Evolutionary conservation across 2,329 filamentous ascomycete species (phyloP).

Genomic region (Aureobasidium sp.): DNA sequence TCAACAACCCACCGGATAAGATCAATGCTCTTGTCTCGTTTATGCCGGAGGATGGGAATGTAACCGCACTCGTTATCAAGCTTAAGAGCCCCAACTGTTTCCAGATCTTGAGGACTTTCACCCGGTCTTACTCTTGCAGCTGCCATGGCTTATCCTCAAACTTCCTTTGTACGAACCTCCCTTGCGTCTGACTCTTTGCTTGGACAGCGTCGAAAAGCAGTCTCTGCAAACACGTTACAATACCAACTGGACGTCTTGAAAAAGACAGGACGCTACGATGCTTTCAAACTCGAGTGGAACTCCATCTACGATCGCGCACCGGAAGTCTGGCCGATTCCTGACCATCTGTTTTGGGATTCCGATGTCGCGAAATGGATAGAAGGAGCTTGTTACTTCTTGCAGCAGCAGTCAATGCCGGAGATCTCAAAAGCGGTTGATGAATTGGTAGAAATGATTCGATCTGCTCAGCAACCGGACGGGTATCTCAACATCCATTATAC

Average conservation of each 20-base stretch:
- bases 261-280: constrained; percentile 46
- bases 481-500: constrained; percentile 60
- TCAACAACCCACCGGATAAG: no score
- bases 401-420: constrained; percentile 36
- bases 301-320: constrained; percentile 44
- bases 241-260: constrained; percentile 49
- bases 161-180: constrained; percentile 32
- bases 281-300: constrained; percentile 53
- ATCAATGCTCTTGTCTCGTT: no score
- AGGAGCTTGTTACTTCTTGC: constrained; percentile 52
- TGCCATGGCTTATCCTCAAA: constrained; percentile 38
- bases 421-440: constrained; percentile 48
- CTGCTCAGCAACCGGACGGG: constrained; percentile 53
- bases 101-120: no score
- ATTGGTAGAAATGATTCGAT: constrained; percentile 51
- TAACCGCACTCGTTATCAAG: no score
- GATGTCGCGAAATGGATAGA: constrained; percentile 57
- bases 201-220: constrained; percentile 34
- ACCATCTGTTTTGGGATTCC: constrained; percentile 50
- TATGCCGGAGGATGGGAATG: no score
- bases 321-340: constrained; percentile 49
- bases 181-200: constrained; percentile 31
- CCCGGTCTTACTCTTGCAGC: no score
- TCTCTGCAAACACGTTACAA: constrained; percentile 40
- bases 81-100: no score